Percentiles rank a stretch among this genome's conserved stretches.
Conservation (phyloP, 768 basidiomycete genomes). For the Russula lepida region DNA sequence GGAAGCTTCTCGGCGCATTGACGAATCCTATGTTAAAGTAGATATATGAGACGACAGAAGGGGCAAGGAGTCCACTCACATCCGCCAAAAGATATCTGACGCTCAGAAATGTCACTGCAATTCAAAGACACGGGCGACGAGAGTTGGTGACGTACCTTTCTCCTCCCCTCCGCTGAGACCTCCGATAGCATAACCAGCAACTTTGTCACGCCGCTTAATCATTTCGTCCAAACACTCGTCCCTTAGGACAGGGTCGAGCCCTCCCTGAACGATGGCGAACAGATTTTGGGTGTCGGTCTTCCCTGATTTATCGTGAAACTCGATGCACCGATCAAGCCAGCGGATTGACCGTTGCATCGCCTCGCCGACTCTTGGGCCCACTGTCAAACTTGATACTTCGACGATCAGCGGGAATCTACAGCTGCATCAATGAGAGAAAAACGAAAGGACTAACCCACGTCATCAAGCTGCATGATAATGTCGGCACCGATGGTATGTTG, state of each 20-base stretch:
- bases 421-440: not conserved
- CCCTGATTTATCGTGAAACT: conserved; percentile 60
- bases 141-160: conserved; percentile 48
- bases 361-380: conserved; percentile 74
- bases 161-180: conserved; percentile 88
- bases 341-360: conserved; percentile 83
- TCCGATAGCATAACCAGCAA: conserved; percentile 89
- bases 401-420: conserved; percentile 2
- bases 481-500: conserved; percentile 89
- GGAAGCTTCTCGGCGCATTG: conserved; percentile 77
- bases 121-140: not conserved
- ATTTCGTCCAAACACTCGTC: conserved; percentile 75
- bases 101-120: not conserved
- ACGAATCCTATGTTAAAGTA: conserved; percentile 48
- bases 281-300: conserved; percentile 64
- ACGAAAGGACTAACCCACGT: conserved; percentile 55
- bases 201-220: conserved; percentile 61
- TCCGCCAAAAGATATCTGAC: conserved; percentile 73
- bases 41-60: conserved; percentile 14
- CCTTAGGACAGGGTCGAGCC: conserved; percentile 61
- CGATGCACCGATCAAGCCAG: conserved; percentile 87
- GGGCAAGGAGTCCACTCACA: conserved; percentile 48
- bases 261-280: conserved; percentile 90
- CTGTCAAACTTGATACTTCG: conserved; percentile 60
- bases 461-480: conserved; percentile 93